Evolutionary conservation across 2,329 filamentous ascomycete genomes (phyloP), one percentile per base, ranked within the genome.

Genomic region (Plectosphaerella cucumerina): DNA sequence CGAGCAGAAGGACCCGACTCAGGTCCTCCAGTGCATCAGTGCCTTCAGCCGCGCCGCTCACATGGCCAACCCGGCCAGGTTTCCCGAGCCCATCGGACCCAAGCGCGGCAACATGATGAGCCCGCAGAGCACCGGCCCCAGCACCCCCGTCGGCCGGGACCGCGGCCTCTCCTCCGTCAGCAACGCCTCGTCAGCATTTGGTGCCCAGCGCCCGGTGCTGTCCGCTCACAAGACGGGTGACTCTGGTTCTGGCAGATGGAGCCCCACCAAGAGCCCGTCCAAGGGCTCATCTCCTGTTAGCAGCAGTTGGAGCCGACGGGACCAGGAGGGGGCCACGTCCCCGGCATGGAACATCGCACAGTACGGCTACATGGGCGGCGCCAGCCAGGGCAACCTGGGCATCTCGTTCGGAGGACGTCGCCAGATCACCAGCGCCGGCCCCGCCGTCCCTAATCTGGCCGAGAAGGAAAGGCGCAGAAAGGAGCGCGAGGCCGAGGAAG

Each of bases 341-440:
- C 94, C 94, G 0, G 94, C 94, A 2, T 99, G 94, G 94, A 99
- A 97, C 65, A 97, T 97, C 60, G 88, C 92, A 51, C 94, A 99
- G 66, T 99, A 99, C 65, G 92, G 94, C 8, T 99, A 97, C 70
- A 94, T 97, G 87, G 94, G 94, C 52, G 94, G 94, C 46, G 94
- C 94, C 22, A 97, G 90, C 62, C 94, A 99, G 67, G 93, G 90
- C 3, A 97, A 96, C 61, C 84, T 97, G 55, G 94, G 94, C 17
- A 90, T 99, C 59, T 84, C 89, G 11, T 97, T 97, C 69, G 94
- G 94, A 50, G 90, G 86, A 17, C 83, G 92, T 60, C 84, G 94
- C 53, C 94, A 99, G 71, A 97, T 99, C 65, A 97, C 92, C 9
- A 90, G 80, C 60, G 82, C 90, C 14, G 78, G 83, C 31, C 94